phyloP scores from a whole-genome alignment of 2,329 filamentous ascomycete species.

The Graphium sp. region DNA sequence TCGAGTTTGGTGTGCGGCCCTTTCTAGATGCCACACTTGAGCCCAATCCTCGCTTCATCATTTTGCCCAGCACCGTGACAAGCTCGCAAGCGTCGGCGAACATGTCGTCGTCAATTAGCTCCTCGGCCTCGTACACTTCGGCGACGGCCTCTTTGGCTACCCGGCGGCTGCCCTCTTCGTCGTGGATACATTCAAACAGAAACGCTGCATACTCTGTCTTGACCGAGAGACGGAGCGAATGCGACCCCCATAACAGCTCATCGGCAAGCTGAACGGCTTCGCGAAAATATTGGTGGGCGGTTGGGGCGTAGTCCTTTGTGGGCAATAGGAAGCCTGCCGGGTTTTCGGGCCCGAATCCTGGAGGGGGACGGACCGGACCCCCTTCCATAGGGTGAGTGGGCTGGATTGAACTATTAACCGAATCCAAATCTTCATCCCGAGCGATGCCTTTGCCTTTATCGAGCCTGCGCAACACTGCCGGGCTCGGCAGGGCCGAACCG shows the following conservation, averaged over 20 bases:
- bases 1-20: constrained; percentile 13
- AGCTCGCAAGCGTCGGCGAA: constrained; percentile 84
- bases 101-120: constrained; percentile 90
- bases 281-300: constrained; percentile 66
- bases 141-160: constrained; percentile 71
- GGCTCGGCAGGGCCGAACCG: constrained; percentile 13
- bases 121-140: constrained; percentile 79
- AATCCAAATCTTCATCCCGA: constrained; percentile 23
- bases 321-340: constrained; percentile 54
- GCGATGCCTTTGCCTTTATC: constrained; percentile 33
- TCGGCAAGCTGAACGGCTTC: constrained; percentile 64
- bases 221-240: constrained; percentile 75
- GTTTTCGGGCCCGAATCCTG: constrained; percentile 27
- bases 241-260: constrained; percentile 63
- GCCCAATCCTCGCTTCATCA: constrained; percentile 61
- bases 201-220: constrained; percentile 90
- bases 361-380: constrained; percentile 38
- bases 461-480: constrained; percentile 15
- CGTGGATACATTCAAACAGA: constrained; percentile 81
- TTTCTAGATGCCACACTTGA: constrained; percentile 17
- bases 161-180: constrained; percentile 56
- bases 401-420: constrained; percentile 26
- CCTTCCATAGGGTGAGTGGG: constrained; percentile 34
- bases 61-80: constrained; percentile 70
- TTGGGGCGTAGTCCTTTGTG: constrained; percentile 62